Evolutionary conservation across 2,329 filamentous ascomycete species (phyloP), one percentile per base, ranked within the genome.

Genomic region (Cladobotryum protrusum): DNA sequence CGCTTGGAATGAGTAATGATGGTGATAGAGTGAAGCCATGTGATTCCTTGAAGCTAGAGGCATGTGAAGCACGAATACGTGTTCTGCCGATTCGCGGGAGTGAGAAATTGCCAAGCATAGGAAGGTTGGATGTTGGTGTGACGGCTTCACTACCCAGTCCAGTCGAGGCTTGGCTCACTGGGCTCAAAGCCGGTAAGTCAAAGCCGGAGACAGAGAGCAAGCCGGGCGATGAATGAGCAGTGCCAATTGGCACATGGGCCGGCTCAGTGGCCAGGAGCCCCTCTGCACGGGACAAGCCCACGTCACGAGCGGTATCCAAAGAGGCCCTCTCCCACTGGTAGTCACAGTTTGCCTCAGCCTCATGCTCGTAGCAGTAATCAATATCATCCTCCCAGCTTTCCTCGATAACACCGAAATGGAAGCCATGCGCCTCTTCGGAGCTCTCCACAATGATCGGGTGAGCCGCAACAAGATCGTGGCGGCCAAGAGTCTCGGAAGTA

Each of bases 311-410:
- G 14, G 57, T 60, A 43, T 82, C 79, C 47, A 77, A 57, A 0
- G 80, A 83, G 3, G 74, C 69, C 14, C 77, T 75, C 51, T 82
- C 79, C 82, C 82, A 85, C 41, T 82, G 76, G 57, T 83, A 85
- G 54, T 85, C 77, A 59, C 80, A 85, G 63, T 85, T 73, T 7
- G 81, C 82, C 62, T 86, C 83, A 12, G 76, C 81, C 56, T 82
- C 82, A 57, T 86, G 79, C 56, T 85, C 82, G 59, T 86, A 86
- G 60, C 80, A 85, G 63, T 85, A 86, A 60, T 86, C 83, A 53
- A 86, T 85, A 54, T 81, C 81, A 47, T 84, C 81, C 58, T 86
- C 83, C 83, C 83, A 86, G 56, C 70, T 82, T 57, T 76, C 73
- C 66, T 66, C 18, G 62, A 57, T n/a, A 66, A 54, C 3, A 53